Percentiles rank a stretch among this genome's conserved stretches.
Evolutionary conservation across 257 asterid species (phyloP).

Genomic region (Misopates orontium): DNA sequence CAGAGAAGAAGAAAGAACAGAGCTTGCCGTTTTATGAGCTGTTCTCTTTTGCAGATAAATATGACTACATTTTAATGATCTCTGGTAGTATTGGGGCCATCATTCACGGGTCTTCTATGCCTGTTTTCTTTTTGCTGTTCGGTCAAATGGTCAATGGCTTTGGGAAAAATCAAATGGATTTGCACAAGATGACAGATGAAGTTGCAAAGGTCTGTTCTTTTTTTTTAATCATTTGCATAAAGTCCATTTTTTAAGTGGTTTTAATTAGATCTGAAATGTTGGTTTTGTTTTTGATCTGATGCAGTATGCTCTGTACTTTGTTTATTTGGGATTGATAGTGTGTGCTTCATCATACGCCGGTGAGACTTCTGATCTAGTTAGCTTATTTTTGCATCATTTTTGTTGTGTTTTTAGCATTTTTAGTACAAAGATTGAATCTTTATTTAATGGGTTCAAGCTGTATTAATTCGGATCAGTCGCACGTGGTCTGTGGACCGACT

Average conservation of each 20-base stretch:
- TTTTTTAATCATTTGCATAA: too few relatives aligned
- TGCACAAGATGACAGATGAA: conserved; percentile 65
- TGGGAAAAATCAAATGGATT: conserved; percentile 90
- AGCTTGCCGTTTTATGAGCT: conserved; percentile 60
- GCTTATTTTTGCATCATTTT: neutral
- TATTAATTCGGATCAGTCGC: conserved; percentile 49
- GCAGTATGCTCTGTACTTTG: conserved; percentile 97
- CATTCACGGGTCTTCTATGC: conserved; percentile 96
- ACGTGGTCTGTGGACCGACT: conserved; percentile 96
- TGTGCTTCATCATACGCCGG: conserved; percentile 98
- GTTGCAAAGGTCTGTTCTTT: conserved; percentile 58
- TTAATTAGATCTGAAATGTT: conserved; percentile 57
- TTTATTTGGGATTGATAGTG: conserved; percentile 87
- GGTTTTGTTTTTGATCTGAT: conserved; percentile 17
- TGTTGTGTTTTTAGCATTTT: neutral
- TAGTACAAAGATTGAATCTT: neutral
- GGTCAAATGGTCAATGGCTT: conserved; percentile 97
- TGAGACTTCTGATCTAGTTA: conserved; percentile 32
- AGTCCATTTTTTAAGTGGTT: too few relatives aligned
- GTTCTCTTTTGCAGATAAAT: conserved; percentile 54
- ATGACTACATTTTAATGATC: conserved; percentile 42
- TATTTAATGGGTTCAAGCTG: conserved; percentile 1
- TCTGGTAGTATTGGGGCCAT: conserved; percentile 76
- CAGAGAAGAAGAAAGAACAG: conserved; percentile 68
- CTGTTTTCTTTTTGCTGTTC: conserved; percentile 89